Evolutionary conservation across 306 rosid species (phyloP).

Genomic region (Castanospermum australe): DNA sequence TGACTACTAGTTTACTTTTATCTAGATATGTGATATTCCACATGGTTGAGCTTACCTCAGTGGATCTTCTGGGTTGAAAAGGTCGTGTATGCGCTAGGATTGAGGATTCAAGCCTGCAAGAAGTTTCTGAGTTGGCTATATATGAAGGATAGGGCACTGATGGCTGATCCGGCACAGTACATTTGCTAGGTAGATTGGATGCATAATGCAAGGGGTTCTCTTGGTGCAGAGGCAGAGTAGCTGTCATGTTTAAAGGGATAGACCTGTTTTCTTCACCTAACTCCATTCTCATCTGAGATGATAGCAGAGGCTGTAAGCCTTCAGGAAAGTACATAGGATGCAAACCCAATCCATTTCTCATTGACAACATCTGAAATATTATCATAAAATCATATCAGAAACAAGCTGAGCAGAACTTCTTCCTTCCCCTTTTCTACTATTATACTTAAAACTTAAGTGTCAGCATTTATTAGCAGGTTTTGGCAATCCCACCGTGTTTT

Average conservation of each 20-base stretch:
- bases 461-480: background rate
- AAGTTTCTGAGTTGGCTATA: constrained; percentile 42
- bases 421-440: background rate
- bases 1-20: background rate
- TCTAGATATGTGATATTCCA: background rate
- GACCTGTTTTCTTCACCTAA: constrained; percentile 57
- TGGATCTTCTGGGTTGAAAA: constrained; percentile 39
- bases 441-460: background rate
- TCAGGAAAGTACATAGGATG: constrained; percentile 76
- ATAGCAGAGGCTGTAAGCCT: constrained; percentile 48
- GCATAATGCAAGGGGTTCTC: constrained; percentile 51
- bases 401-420: background rate
- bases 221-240: constrained; percentile 51
- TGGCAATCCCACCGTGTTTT: background rate
- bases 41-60: constrained; percentile 53
- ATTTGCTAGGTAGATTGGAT: constrained; percentile 43
- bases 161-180: constrained; percentile 41
- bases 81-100: constrained; percentile 48
- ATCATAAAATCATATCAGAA: constrained; percentile 7
- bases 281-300: constrained; percentile 55
- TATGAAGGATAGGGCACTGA: constrained; percentile 49
- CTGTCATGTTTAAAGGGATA: constrained; percentile 42
- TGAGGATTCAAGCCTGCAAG: constrained; percentile 52
- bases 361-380: constrained; percentile 76
- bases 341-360: constrained; percentile 85